phyloP scores from a whole-genome alignment of 2,329 filamentous ascomycete genomes.

The Hirsutella minnesotensis region DNA sequence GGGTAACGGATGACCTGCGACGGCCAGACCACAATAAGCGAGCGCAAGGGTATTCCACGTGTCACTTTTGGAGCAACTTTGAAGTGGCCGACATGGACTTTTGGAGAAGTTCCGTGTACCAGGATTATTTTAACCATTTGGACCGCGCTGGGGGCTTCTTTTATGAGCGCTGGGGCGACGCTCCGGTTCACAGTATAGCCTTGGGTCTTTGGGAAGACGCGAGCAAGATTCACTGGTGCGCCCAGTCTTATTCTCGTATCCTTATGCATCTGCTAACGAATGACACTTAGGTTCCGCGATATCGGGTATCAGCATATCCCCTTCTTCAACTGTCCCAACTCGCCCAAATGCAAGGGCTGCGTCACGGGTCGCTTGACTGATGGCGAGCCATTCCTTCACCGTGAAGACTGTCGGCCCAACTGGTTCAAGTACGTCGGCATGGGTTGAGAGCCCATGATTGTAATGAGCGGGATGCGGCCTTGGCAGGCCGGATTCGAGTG shows the following conservation, averaged over 20 bases:
- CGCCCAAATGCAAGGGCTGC: slow-evolving; percentile 82
- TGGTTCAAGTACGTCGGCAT: slow-evolving; percentile 95
- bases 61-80: slow-evolving; percentile 99
- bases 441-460: slow-evolving; percentile 35
- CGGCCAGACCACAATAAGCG: slow-evolving; percentile 69
- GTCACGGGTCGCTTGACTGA: slow-evolving; percentile 80
- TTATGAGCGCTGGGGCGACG: slow-evolving; percentile 97
- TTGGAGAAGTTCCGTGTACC: slow-evolving; percentile 81
- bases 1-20: slow-evolving; percentile 68
- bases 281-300: slow-evolving; percentile 76
- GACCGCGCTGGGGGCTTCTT: slow-evolving; percentile 97
- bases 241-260: slow-evolving; percentile 8
- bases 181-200: slow-evolving; percentile 90
- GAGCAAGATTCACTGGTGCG: slow-evolving; percentile 84
- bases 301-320: slow-evolving; percentile 98
- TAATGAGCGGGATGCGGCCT: not conserved
- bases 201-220: slow-evolving; percentile 85
- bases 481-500: not conserved
- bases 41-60: slow-evolving; percentile 91
- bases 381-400: slow-evolving; percentile 71
- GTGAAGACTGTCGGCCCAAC: slow-evolving; percentile 87
- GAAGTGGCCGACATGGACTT: slow-evolving; percentile 91
- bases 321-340: slow-evolving; percentile 98
- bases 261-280: slow-evolving; percentile 1
- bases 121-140: slow-evolving; percentile 92